Percentiles rank a stretch among this genome's conserved stretches.
Evolutionary conservation across 2,329 filamentous ascomycete genomes (phyloP).

Genomic region (Chrysoporthe austroafricana): DNA sequence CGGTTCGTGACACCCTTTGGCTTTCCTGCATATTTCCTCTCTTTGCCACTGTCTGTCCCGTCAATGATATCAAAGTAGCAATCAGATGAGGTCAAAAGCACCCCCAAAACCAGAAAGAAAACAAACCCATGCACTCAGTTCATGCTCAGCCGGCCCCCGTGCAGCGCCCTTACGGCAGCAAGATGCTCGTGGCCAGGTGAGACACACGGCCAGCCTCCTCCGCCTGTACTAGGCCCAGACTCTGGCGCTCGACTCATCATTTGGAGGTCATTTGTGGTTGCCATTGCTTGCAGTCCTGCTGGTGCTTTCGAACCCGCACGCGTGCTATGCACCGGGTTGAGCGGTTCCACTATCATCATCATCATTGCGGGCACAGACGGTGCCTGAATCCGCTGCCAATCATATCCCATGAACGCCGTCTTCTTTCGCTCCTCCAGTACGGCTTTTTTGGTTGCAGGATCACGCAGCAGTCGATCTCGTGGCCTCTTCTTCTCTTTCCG

Average conservation of each 20-base stretch:
- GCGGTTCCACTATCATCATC: neutral
- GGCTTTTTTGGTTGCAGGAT: conserved; percentile 64
- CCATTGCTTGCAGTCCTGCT: neutral
- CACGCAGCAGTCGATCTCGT: conserved; percentile 82
- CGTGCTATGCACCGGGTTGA: neutral
- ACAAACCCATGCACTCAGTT: neutral
- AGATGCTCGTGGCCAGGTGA: conserved; percentile 24
- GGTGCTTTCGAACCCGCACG: neutral
- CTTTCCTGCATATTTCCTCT: neutral
- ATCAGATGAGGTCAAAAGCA: neutral
- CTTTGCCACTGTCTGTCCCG: neutral
- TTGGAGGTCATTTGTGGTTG: neutral
- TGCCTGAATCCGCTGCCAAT: conserved; percentile 64
- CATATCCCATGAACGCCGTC: conserved; percentile 88
- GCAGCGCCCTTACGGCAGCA: conserved; percentile 29
- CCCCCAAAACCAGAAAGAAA: neutral
- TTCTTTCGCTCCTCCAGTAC: conserved; percentile 82
- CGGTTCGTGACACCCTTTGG: neutral
- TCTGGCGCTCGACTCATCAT: neutral
- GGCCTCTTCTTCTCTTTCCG: conserved; percentile 76
- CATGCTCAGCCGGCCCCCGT: conserved; percentile 26
- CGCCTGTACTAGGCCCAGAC: conserved; percentile 7
- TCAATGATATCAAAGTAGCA: neutral
- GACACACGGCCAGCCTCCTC: neutral
- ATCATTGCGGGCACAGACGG: neutral